Evolutionary conservation across 768 basidiomycete species (phyloP).

Genomic region (Lentinus brumalis): DNA sequence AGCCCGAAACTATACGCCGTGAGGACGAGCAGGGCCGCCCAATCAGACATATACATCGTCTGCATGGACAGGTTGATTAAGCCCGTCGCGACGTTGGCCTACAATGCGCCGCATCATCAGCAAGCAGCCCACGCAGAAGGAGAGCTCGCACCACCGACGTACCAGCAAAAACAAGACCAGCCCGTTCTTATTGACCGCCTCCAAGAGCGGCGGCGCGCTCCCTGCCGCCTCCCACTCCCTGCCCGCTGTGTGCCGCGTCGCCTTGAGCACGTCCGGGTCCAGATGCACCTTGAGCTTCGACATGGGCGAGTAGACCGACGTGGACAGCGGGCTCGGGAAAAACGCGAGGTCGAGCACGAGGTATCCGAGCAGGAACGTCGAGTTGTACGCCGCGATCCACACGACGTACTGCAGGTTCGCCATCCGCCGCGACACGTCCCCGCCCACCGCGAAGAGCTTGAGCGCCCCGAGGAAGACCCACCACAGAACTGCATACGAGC

Average conservation of each 20-base stretch:
- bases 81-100: slow-evolving; percentile 91
- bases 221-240: slow-evolving; percentile 23
- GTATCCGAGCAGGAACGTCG: slow-evolving; percentile 80
- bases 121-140: neutral
- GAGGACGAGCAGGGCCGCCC: slow-evolving; percentile 62
- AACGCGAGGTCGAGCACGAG: slow-evolving; percentile 73
- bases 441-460: slow-evolving; percentile 35
- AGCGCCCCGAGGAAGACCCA: slow-evolving; percentile 59
- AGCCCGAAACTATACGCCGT: slow-evolving; percentile 58
- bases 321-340: slow-evolving; percentile 48
- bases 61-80: slow-evolving; percentile 74
- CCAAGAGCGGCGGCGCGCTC: slow-evolving; percentile 56
- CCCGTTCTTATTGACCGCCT: slow-evolving; percentile 83
- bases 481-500: slow-evolving; percentile 77
- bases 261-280: slow-evolving; percentile 28
- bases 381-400: slow-evolving; percentile 90
- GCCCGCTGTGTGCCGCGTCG: slow-evolving; percentile 16
- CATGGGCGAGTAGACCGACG: slow-evolving; percentile 35
- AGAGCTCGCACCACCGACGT: slow-evolving; percentile 31
- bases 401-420: slow-evolving; percentile 87
- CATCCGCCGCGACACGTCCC: slow-evolving; percentile 59
- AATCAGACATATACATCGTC: slow-evolving; percentile 77
- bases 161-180: slow-evolving; percentile 82
- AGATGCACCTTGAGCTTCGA: slow-evolving; percentile 38
- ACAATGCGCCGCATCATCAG: slow-evolving; percentile 1